Conservation (phyloP, 768 basidiomycete species). For the Boletellus emodensis region DNA sequence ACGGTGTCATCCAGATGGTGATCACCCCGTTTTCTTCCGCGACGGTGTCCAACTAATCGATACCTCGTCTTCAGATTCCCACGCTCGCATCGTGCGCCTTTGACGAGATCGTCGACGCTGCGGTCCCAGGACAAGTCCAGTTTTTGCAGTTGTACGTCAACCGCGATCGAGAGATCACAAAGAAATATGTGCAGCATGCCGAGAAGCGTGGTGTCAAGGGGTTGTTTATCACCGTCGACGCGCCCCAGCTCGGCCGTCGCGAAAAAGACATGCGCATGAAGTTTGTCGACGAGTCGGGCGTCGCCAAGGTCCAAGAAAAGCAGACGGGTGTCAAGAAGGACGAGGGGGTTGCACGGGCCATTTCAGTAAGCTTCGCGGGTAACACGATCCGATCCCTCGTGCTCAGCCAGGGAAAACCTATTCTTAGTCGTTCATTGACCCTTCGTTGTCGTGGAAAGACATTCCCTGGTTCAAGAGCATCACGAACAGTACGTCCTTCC, state of each 20-base stretch:
- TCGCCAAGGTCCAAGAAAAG: slow-evolving; percentile 24
- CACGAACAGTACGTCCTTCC: slow-evolving; percentile 46
- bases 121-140: slow-evolving; percentile 69
- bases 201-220: slow-evolving; percentile 83
- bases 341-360: slow-evolving; percentile 87
- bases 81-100: slow-evolving; percentile 91
- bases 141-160: slow-evolving; percentile 90
- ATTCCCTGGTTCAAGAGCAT: slow-evolving; percentile 67
- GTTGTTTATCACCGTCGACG: slow-evolving; percentile 93
- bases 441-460: slow-evolving; percentile 71
- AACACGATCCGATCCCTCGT: slow-evolving; percentile 8
- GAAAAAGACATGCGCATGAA: slow-evolving; percentile 96
- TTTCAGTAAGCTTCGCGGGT: slow-evolving; percentile 51
- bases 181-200: slow-evolving; percentile 81
- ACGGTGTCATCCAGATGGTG: slow-evolving; percentile 69
- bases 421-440: slow-evolving; percentile 83
- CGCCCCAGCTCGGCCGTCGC: slow-evolving; percentile 86
- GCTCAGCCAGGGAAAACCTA: slow-evolving; percentile 11
- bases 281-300: slow-evolving; percentile 64
- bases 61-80: slow-evolving; percentile 73
- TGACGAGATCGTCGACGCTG: slow-evolving; percentile 84
- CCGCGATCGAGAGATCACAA: slow-evolving; percentile 79
- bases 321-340: slow-evolving; percentile 32
- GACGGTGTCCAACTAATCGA: neutral
- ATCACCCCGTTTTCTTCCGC: neutral